Evolutionary conservation across 2,329 filamentous ascomycete species (phyloP), one percentile per base, ranked within the genome.

Genomic region (Grosmannia clavigera): DNA sequence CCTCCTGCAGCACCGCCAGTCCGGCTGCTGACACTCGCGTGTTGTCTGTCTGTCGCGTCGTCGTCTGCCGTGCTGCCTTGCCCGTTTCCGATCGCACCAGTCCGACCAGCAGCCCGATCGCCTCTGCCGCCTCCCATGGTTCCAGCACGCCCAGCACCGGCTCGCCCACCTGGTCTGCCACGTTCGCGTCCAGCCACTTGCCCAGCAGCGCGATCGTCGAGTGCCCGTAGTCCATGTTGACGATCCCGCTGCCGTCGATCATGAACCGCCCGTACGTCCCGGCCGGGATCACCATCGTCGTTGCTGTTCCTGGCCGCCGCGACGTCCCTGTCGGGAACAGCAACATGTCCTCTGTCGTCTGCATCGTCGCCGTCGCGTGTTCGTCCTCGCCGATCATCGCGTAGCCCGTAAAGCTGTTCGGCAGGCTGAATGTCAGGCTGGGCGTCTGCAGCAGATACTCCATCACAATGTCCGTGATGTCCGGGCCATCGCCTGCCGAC

Each of bases 371-470:
- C 31, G 83, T 84, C 19, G 60, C 51, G 22, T 63, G 63, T 65
- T 94, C 92, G 64, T 96, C 90, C 72, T 96, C 92, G 58, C 88
- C 84, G 48, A 87, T 84, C 14, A 92, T 83, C 62, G 86, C 82
- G 66, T 95, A 96, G 43, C 81, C 82, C 51, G 81, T 79, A 69
- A 95, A 96, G 38, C 81, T 73, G 0, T 79, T 73, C 0, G 89
- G 86, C n/a, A 96, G 78, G 14, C 81, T 77, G 65, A 95, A 86
- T 33, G 92, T 96, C 59, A 96, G 82, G 7, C 82, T 86, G 1
- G 83, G 81, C 59, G 91, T 86, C 61, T 78, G 80, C 61, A 85
- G 81, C 14, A 96, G 76, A 60, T 86, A 76, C n/a, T 79, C 75
- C 46, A 87, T 72, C 11, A 91, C 78, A 51, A 78, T 67, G 53